Percentiles rank a stretch among this genome's conserved stretches.
Conservation (phyloP, 768 basidiomycete species). For the Suillus ampliporus region DNA sequence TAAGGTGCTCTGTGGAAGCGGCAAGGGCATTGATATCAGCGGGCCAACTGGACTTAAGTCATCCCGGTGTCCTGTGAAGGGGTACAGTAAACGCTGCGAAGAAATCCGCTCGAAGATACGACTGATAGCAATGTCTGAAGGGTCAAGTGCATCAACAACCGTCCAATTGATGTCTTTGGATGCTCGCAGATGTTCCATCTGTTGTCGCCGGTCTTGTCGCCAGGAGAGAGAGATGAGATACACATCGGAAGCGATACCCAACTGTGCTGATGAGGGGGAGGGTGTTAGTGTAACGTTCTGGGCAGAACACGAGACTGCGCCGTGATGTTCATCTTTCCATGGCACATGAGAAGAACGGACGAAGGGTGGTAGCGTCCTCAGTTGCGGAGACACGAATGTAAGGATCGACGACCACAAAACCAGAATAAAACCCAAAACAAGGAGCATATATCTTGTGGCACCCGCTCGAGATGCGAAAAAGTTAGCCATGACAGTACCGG, state of each 20-base stretch:
- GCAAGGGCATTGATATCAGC: constrained; percentile 38
- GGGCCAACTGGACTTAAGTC: constrained; percentile 40
- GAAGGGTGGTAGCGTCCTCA: not conserved
- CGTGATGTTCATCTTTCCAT: not conserved
- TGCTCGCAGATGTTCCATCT: constrained; percentile 61
- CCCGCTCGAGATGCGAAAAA: not conserved
- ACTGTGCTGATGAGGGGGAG: constrained; percentile 9
- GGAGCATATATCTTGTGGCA: not conserved
- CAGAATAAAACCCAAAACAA: not conserved
- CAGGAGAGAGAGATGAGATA: constrained; percentile 66
- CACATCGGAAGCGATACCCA: constrained; percentile 48
- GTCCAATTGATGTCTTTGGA: constrained; percentile 57
- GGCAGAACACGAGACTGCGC: not conserved
- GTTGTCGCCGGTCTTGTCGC: constrained; percentile 56
- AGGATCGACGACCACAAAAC: not conserved
- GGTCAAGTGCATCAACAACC: constrained; percentile 55
- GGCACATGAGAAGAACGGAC: not conserved
- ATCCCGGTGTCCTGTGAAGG: constrained; percentile 12
- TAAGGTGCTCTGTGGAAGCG: constrained; percentile 11
- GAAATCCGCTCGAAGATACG: constrained; percentile 51
- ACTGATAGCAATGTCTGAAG: constrained; percentile 43
- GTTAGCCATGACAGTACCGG: not conserved
- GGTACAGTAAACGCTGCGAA: constrained; percentile 29
- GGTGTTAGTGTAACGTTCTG: not conserved
- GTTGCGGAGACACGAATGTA: not conserved